Evolutionary conservation across 129 eudicot species (phyloP).

Genomic region (Scalesia atractyloides): DNA sequence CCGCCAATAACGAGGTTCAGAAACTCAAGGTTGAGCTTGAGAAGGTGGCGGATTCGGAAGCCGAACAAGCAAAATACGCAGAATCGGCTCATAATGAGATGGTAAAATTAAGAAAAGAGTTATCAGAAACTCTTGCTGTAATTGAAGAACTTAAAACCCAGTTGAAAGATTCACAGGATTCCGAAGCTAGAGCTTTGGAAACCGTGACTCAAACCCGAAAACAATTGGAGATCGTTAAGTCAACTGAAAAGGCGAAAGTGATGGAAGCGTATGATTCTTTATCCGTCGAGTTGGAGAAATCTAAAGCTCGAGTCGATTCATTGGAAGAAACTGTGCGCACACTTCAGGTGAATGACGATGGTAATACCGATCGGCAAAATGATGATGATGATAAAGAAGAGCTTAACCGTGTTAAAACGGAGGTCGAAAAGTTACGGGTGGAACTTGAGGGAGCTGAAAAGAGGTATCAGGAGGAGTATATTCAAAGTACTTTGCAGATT

Average conservation of each 20-base stretch:
- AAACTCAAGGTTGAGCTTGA: conserved; percentile 73
- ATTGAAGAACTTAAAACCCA: conserved; percentile 64
- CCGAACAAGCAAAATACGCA: conserved; percentile 57
- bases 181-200: conserved; percentile 61
- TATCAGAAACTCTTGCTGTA: conserved; percentile 54
- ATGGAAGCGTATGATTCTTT: conserved; percentile 61
- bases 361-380: conserved; percentile 16
- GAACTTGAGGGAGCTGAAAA: conserved; percentile 79
- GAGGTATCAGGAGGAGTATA: conserved; percentile 71
- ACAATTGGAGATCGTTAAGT: conserved; percentile 51
- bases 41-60: conserved; percentile 68
- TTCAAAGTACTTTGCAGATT: conserved; percentile 75
- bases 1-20: conserved; percentile 71
- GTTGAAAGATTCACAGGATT: conserved; percentile 64
- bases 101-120: conserved; percentile 53
- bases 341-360: conserved; percentile 28
- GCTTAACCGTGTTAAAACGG: conserved; percentile 43
- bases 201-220: conserved; percentile 45
- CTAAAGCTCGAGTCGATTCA: conserved; percentile 45
- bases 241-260: conserved; percentile 51
- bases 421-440: conserved; percentile 50
- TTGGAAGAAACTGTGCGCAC: conserved; percentile 61
- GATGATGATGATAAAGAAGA: conserved; percentile 36
- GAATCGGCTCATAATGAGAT: conserved; percentile 74
- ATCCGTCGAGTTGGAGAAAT: conserved; percentile 53